A percentile compares a stretch with the other conserved stretches of the same genome.
phyloP scores from a whole-genome alignment of 257 asterid genomes.

The Mitragyna speciosa region DNA sequence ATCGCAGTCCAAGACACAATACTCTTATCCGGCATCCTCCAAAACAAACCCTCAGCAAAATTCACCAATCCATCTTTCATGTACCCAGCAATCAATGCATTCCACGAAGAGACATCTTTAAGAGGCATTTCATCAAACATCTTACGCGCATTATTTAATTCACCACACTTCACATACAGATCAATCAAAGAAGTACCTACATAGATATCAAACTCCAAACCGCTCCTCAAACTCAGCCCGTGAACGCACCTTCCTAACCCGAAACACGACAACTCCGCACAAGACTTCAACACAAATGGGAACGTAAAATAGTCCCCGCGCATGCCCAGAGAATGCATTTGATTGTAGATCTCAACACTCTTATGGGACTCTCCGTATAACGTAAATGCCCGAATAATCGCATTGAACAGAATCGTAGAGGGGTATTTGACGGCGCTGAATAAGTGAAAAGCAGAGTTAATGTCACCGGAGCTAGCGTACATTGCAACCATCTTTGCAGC shows the following conservation, averaged over 20 bases:
- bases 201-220: constrained; percentile 53
- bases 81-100: constrained; percentile 66
- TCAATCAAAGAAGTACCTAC: constrained; percentile 70
- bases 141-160: constrained; percentile 42
- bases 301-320: constrained; percentile 73
- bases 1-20: constrained; percentile 83
- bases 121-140: constrained; percentile 68
- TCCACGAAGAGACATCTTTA: constrained; percentile 69
- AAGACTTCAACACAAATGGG: constrained; percentile 77
- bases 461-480: constrained; percentile 89
- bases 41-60: constrained; percentile 55
- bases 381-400: constrained; percentile 71
- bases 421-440: constrained; percentile 41
- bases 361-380: constrained; percentile 39
- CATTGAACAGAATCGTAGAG: constrained; percentile 57
- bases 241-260: constrained; percentile 53
- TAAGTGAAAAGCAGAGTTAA: constrained; percentile 50
- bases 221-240: constrained; percentile 57
- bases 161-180: constrained; percentile 74
- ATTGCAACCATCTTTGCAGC: constrained; percentile 91
- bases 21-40: constrained; percentile 48
- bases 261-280: constrained; percentile 38
- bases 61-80: constrained; percentile 62
- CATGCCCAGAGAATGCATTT: constrained; percentile 49
- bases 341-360: constrained; percentile 27